phyloP scores from a whole-genome alignment of 306 rosid species.

The Gynostemma pentaphyllum region DNA sequence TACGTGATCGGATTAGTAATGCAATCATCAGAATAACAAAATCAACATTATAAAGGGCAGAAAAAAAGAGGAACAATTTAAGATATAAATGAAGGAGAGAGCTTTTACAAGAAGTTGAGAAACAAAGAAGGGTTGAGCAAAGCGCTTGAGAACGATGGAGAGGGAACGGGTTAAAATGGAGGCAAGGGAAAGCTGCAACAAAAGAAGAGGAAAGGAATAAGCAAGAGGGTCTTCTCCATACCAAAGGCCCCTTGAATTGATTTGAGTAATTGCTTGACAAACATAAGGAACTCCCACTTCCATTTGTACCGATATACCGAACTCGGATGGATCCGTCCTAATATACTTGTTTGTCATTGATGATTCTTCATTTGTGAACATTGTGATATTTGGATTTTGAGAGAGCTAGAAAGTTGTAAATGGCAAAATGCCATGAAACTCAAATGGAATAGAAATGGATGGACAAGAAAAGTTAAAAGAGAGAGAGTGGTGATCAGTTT shows the following conservation, averaged over 20 bases:
- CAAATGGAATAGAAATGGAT: neutral
- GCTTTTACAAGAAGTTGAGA: constrained; percentile 49
- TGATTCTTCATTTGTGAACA: neutral
- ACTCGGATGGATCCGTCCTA: neutral
- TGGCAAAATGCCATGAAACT: neutral
- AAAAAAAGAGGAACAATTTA: neutral
- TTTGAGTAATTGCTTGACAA: neutral
- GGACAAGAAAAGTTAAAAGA: neutral
- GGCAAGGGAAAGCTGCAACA: constrained; percentile 44
- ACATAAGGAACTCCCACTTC: neutral
- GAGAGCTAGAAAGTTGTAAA: neutral
- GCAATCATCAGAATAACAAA: neutral
- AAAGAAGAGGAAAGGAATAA: constrained; percentile 29
- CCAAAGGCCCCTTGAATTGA: constrained; percentile 36
- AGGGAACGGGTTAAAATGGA: constrained; percentile 25
- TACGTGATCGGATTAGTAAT: neutral
- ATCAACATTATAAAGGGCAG: no score
- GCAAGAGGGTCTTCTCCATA: constrained; percentile 39
- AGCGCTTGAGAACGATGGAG: constrained; percentile 36
- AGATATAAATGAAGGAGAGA: neutral
- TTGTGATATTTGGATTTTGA: neutral
- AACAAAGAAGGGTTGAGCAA: constrained; percentile 45
- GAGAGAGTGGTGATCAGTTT: neutral
- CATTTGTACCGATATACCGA: neutral
- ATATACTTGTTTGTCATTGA: neutral